These are phyloP conservation scores for Syzygium aromaticum DNA, from an alignment of 345 rosid genomes.

Conservation along the genomic window DNA sequence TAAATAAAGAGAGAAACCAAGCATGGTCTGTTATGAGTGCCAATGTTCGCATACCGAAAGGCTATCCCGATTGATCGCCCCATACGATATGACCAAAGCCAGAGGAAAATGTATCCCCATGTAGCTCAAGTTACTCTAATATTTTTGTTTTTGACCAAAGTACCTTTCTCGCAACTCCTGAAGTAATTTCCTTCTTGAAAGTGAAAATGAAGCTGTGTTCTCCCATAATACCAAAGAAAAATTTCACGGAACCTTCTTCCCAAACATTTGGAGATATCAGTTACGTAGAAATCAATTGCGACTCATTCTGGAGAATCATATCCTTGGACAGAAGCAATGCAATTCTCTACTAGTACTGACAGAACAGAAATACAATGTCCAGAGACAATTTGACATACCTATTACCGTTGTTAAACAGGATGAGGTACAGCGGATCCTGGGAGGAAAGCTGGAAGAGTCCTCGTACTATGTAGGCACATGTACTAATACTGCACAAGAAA, in stretches of 20 bases:
- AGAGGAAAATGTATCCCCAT: neutral
- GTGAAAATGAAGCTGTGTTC: neutral
- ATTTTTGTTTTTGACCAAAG: neutral
- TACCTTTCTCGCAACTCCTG: neutral
- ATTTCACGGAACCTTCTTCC: neutral
- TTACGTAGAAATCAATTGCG: neutral
- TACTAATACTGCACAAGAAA: conserved; percentile 43
- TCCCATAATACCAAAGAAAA: neutral
- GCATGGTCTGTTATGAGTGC: neutral
- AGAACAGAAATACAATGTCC: neutral
- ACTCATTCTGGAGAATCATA: neutral
- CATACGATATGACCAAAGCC: neutral
- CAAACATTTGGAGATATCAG: neutral
- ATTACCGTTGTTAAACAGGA: conserved; percentile 34
- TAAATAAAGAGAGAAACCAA: neutral
- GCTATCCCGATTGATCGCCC: neutral
- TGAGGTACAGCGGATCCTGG: conserved; percentile 61
- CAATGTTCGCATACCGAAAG: neutral
- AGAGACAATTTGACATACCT: conserved; percentile 26
- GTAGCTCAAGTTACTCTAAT: neutral
- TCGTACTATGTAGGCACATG: conserved; percentile 51
- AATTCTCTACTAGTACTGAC: neutral
- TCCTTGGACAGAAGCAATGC: neutral
- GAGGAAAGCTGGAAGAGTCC: conserved; percentile 51
- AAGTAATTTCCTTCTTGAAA: neutral